phyloP scores from a whole-genome alignment of 176 grass and related monocot genomes.

The Echinochloa phyllopogon region DNA sequence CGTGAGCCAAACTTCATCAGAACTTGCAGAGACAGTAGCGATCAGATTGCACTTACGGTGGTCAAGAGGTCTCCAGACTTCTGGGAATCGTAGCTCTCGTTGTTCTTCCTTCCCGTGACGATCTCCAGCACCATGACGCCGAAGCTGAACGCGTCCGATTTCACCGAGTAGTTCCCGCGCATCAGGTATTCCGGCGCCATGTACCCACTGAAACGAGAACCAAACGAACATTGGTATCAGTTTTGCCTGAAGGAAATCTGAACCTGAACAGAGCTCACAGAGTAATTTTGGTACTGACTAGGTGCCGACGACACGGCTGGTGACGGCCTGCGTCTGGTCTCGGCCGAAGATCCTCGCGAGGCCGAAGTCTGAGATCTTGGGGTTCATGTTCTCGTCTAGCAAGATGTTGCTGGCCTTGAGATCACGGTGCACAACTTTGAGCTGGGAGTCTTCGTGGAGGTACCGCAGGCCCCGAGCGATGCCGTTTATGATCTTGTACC shows the following conservation, averaged over 20 bases:
- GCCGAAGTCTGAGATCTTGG: constrained; percentile 78
- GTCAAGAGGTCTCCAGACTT: constrained; percentile 45
- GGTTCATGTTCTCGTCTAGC: constrained; percentile 46
- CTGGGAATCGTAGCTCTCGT: neutral
- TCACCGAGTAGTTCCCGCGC: constrained; percentile 58
- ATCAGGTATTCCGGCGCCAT: constrained; percentile 52
- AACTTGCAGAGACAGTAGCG: neutral
- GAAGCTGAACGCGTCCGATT: constrained; percentile 68
- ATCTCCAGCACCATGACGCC: constrained; percentile 70
- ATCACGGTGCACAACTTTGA: constrained; percentile 63
- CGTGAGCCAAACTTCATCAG: neutral
- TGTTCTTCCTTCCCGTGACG: constrained; percentile 57
- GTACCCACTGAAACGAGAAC: constrained; percentile 37
- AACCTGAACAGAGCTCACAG: neutral
- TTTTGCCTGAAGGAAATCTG: neutral
- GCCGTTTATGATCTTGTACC: constrained; percentile 56
- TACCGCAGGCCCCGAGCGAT: constrained; percentile 71
- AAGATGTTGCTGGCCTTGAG: constrained; percentile 54
- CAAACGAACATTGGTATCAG: neutral
- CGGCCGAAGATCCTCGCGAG: constrained; percentile 52
- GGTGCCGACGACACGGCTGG: constrained; percentile 55
- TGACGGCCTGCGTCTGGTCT: constrained; percentile 56
- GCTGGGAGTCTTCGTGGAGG: constrained; percentile 73
- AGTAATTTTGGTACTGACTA: constrained; percentile 45
- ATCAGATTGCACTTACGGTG: constrained; percentile 21